Base-by-base conservation (phyloP, 768 basidiomycete species). In the Hericium rajendrae region DNA sequence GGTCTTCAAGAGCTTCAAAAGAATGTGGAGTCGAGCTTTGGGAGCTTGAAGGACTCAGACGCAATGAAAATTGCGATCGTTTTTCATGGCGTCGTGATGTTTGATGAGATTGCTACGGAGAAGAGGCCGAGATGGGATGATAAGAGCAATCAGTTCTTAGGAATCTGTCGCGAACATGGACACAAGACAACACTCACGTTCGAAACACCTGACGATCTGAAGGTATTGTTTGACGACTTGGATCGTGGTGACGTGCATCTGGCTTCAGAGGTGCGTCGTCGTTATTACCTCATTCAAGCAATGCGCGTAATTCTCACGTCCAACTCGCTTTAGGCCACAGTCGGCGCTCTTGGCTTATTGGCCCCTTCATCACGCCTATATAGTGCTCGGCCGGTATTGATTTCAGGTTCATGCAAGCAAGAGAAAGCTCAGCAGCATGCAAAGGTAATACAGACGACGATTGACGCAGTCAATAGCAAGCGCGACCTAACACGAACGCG, bases 41-140 rank as follows among this genome's bases (percentile, higher is more conserved):
- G 8, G 8, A 8, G 5, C 28, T 8, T 32, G 5, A 32, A 32
- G 28, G 28, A 32, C 4, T 5, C 8, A 1, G 28, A 32, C 1
- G 1, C 8, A 1, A 4, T 32, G 28, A 0, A 2, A 0, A 37
- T 46, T 2, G 16, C 10, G 0, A 12, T 4, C 1, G 2, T 2
- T 1, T 4, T 20, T 1, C 56, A 57, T 4, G 8, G 9, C 1
- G 22, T 57, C 6, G 10, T 57, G 3, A 57, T 57, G 56, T 38
- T 51, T 3, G 51, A 57, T 5, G 40, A 41, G 40, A 41, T 41
- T 1, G 40, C 40, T 1, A 3, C 13, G 1, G 40, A 41, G 40
- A 1, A 41, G 40, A 5, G 40, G 40, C 5, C 40, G 5, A 3
- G 40, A 3, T 41, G 40, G 40, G 13, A 18, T 8, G 6, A 41